Evolutionary conservation across 2,329 filamentous ascomycete genomes (phyloP).

Genomic region (Colletotrichum sp.): DNA sequence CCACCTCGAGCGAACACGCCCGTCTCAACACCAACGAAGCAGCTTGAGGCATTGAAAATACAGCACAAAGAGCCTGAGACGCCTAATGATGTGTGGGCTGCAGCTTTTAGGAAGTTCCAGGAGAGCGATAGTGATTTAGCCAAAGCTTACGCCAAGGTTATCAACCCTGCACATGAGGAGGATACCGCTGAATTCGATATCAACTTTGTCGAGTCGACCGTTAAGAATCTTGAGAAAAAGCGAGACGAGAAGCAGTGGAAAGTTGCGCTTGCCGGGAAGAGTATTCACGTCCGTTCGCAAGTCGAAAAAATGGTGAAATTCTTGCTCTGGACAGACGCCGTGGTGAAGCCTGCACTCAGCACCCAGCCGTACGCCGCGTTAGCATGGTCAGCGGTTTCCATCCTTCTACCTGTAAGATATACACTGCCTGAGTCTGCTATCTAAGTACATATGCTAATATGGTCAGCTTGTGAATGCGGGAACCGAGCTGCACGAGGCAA

Average conservation of each 20-base stretch:
- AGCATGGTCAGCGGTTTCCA: neutral
- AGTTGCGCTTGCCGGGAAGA: neutral
- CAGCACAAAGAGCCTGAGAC: neutral
- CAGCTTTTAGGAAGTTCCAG: neutral
- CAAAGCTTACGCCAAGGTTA: neutral
- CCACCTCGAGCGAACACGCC: neutral
- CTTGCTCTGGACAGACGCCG: neutral
- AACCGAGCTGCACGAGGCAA: neutral
- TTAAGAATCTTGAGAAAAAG: fast-evolving
- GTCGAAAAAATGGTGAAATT: neutral
- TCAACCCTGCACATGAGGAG: neutral
- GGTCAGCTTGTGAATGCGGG: neutral
- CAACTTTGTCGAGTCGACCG: neutral
- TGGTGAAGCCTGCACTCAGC: neutral
- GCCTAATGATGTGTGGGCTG: neutral
- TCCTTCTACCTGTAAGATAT: neutral
- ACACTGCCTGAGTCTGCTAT: fast-evolving
- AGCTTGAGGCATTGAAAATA: fast-evolving
- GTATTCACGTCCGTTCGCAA: neutral
- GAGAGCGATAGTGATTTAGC: neutral
- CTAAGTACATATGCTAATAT: neutral
- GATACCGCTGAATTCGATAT: fast-evolving
- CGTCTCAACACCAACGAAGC: fast-evolving
- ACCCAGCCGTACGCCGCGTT: neutral
- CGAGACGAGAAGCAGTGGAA: neutral